Evolutionary conservation across 2,329 filamentous ascomycete species (phyloP), one percentile per base, ranked within the genome.

Genomic region (Fusarium redolens): DNA sequence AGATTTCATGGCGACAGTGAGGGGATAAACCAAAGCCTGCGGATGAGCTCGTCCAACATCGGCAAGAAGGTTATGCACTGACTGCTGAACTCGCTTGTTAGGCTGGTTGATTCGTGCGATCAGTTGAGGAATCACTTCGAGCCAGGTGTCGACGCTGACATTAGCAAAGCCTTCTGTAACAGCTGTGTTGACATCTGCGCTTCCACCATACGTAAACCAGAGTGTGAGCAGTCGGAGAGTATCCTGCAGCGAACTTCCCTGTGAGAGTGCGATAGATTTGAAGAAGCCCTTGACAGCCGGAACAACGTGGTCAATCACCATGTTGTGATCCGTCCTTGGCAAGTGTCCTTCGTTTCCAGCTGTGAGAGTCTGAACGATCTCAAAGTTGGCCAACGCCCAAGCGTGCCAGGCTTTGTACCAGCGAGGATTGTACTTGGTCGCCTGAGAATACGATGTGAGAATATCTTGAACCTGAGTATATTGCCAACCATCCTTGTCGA

Each of bases 391-490:
- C 71, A 99, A 84, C 17, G 96, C 97, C 96, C 96, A 99, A 0
- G 96, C 93, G 82, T 99, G 96, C 96, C 96, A 99, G 12, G 97
- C 96, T 83, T 99, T 99, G 85, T 99, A 99, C 90, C 96, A 99
- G 69, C 92, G 91, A 40, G 94, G 92, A 80, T 99, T 97, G 83
- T 97, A 98, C 66, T 94, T 92, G 4, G 96, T 99, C 3, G 97
- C 97, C 66, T 95, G 92, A 22, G 92, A 91, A 81, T 98, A 99
- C 4, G 96, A 95, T n/a, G 90, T 89, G 30, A 99, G 86, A 65
- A 99, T 95, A 59, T 98, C 96, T 57, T 93, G 90, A 8, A 97
- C 93, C 73, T 93, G 92, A 13, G 94, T 92, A 71, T 93, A 90
- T 72, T 94, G 92, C 97, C 96, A 99, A 73, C 96, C 92, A 58